Percentiles rank a stretch among this genome's conserved stretches.
These are phyloP conservation scores for Globisporangium okanoganense DNA, from an alignment of 352 stramenopile species.

Conservation along the genomic window DNA sequence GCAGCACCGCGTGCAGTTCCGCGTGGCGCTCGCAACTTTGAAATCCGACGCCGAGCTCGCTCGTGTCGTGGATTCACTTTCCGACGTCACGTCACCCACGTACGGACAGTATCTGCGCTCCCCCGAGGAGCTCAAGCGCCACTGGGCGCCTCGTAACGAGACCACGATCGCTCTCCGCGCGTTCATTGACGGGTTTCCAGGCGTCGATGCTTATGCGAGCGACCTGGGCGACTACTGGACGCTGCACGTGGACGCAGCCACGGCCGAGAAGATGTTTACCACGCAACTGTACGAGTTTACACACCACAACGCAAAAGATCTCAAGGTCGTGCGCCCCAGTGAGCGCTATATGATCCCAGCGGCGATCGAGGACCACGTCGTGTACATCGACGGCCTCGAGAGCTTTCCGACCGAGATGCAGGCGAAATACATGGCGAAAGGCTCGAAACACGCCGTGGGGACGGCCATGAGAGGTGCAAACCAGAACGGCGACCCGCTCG, in stretches of 20 bases:
- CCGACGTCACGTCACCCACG: slow-evolving; percentile 36
- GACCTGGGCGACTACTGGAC: slow-evolving; percentile 41
- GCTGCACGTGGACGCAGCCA: slow-evolving; percentile 31
- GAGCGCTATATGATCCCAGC: slow-evolving; percentile 34
- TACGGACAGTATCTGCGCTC: slow-evolving; percentile 51
- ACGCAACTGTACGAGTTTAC: slow-evolving; percentile 53
- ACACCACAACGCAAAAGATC: slow-evolving; percentile 18
- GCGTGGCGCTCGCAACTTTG: slow-evolving; percentile 28
- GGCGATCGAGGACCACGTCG: slow-evolving; percentile 32
- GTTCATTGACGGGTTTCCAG: slow-evolving; percentile 17
- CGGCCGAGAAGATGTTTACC: slow-evolving; percentile 46
- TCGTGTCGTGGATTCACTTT: slow-evolving; percentile 31
- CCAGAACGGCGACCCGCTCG: slow-evolving; percentile 34
- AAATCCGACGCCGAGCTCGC: slow-evolving; percentile 36
- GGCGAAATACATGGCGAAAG: slow-evolving; percentile 36
- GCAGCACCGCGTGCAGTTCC: slow-evolving; percentile 25
- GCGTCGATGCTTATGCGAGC: slow-evolving; percentile 11
- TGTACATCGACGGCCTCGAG: slow-evolving; percentile 69
- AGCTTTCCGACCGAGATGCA: slow-evolving; percentile 68
- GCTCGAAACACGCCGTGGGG: neutral
- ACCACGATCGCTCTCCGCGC: slow-evolving; percentile 17
- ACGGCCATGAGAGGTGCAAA: neutral
- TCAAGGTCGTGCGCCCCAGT: slow-evolving; percentile 44
- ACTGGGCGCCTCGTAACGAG: slow-evolving; percentile 30
- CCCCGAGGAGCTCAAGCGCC: slow-evolving; percentile 27